phyloP scores from a whole-genome alignment of 164 flowering plant genomes.

The Houttuynia cordata region DNA sequence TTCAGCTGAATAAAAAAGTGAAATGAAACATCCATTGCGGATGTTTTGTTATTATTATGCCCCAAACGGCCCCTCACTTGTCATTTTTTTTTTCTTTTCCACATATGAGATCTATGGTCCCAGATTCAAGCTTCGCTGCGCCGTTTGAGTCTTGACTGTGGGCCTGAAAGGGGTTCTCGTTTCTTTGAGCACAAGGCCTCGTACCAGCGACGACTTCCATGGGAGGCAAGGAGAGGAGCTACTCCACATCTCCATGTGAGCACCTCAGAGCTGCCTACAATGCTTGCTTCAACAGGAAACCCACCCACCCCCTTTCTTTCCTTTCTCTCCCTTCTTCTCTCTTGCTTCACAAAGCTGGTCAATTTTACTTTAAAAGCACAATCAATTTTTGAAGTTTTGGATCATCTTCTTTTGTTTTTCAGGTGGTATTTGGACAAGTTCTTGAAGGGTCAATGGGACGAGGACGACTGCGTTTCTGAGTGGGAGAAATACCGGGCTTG shows the following conservation, averaged over 20 bases:
- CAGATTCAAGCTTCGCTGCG: too few relatives aligned
- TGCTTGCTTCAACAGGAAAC: conserved; percentile 66
- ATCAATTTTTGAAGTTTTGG: neutral
- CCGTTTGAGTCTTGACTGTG: too few relatives aligned
- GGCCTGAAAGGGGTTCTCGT: too few relatives aligned
- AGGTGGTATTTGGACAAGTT: conserved; percentile 93
- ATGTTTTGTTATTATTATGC: too few relatives aligned
- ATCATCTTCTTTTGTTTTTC: neutral
- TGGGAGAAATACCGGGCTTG: conserved; percentile 84
- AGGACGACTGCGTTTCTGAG: conserved; percentile 65
- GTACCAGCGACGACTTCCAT: conserved; percentile 1
- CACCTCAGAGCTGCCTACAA: conserved; percentile 67
- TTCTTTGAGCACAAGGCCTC: too few relatives aligned
- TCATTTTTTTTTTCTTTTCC: too few relatives aligned
- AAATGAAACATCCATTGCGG: too few relatives aligned
- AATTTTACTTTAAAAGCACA: too few relatives aligned
- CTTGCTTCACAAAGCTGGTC: too few relatives aligned
- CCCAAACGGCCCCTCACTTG: too few relatives aligned
- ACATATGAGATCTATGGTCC: too few relatives aligned
- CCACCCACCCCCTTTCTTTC: neutral
- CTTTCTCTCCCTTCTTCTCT: neutral
- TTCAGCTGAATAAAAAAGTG: too few relatives aligned
- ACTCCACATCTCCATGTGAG: conserved; percentile 68
- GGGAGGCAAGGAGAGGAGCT: conserved; percentile 20
- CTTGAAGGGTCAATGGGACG: conserved; percentile 78